A percentile compares a stretch with the other conserved stretches of the same genome.
Conservation (phyloP, 371 early-diverging fungal species). For the Actinomortierella ambigua region DNA sequence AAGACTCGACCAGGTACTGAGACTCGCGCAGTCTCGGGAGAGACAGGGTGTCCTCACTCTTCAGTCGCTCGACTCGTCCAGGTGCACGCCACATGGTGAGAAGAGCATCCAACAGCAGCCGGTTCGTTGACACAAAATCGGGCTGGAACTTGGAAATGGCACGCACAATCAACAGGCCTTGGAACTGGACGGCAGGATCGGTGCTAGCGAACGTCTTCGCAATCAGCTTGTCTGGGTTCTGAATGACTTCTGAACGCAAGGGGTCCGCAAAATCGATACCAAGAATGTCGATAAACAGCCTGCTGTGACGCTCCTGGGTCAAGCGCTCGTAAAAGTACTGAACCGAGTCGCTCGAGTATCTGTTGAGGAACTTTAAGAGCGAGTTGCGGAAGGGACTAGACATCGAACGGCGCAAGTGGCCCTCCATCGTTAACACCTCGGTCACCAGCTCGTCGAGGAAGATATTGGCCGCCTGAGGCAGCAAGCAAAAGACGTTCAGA, state of each 20-base stretch:
- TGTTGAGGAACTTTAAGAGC: slow-evolving; percentile 87
- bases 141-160: slow-evolving; percentile 62
- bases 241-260: slow-evolving; percentile 73
- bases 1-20: slow-evolving; percentile 69
- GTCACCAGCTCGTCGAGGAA: slow-evolving; percentile 91
- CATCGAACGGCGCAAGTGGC: slow-evolving; percentile 73
- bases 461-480: slow-evolving; percentile 91
- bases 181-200: slow-evolving; percentile 53
- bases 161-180: slow-evolving; percentile 70
- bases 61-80: slow-evolving; percentile 54
- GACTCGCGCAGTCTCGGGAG: slow-evolving; percentile 58
- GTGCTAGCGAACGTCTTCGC: slow-evolving; percentile 54
- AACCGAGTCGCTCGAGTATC: slow-evolving; percentile 84
- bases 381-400: slow-evolving; percentile 95
- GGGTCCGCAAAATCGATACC: slow-evolving; percentile 64
- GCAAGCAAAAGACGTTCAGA: slow-evolving; percentile 88
- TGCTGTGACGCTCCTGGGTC: slow-evolving; percentile 54
- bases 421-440: slow-evolving; percentile 85
- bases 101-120: slow-evolving; percentile 52
- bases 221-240: slow-evolving; percentile 61
- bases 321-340: slow-evolving; percentile 85
- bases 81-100: slow-evolving; percentile 64
- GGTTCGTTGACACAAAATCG: slow-evolving; percentile 45
- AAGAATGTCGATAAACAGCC: slow-evolving; percentile 77
- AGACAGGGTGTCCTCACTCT: slow-evolving; percentile 58